Percentiles rank a stretch among this genome's conserved stretches.
These are phyloP conservation scores for Drechslerella coelobrocha DNA, from an alignment of 2,329 filamentous ascomycete genomes.

Conservation along the genomic window DNA sequence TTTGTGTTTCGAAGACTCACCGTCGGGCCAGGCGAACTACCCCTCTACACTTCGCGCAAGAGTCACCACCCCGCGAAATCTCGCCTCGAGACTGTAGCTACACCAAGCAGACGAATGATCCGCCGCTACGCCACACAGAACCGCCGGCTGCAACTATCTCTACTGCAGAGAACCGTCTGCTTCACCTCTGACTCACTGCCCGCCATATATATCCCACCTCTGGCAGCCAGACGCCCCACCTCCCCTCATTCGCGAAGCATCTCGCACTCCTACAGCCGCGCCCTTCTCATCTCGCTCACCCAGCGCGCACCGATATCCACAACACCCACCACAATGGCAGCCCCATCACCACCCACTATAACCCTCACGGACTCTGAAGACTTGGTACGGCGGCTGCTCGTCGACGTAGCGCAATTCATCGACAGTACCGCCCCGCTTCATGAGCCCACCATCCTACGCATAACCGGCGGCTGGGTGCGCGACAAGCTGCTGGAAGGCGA, in stretches of 20 bases:
- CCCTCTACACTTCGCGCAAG: too few relatives aligned
- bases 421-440: constrained; percentile 60
- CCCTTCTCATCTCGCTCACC: constrained; percentile 8
- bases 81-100: background rate
- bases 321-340: constrained; percentile 4
- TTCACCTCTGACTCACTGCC: constrained; percentile 37
- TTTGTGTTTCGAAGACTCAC: too few relatives aligned
- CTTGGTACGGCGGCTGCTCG: constrained; percentile 75
- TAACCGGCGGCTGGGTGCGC: constrained; percentile 86
- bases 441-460: constrained; percentile 71
- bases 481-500: constrained; percentile 77
- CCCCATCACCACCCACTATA: constrained; percentile 58
- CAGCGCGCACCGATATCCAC: background rate
- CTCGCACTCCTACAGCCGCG: constrained; percentile 15
- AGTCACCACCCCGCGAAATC: too few relatives aligned
- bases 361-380: constrained; percentile 73
- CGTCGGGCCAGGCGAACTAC: too few relatives aligned
- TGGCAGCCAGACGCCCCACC: background rate
- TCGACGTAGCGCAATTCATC: constrained; percentile 79
- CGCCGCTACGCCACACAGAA: constrained; percentile 18
- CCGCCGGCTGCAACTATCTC: constrained; percentile 34
- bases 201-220: constrained; percentile 14
- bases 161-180: constrained; percentile 17
- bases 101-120: constrained; percentile 13
- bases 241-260: constrained; percentile 34